Conservation (phyloP, 2,329 filamentous ascomycete species). For the Pseudogymnoascus sp. region DNA sequence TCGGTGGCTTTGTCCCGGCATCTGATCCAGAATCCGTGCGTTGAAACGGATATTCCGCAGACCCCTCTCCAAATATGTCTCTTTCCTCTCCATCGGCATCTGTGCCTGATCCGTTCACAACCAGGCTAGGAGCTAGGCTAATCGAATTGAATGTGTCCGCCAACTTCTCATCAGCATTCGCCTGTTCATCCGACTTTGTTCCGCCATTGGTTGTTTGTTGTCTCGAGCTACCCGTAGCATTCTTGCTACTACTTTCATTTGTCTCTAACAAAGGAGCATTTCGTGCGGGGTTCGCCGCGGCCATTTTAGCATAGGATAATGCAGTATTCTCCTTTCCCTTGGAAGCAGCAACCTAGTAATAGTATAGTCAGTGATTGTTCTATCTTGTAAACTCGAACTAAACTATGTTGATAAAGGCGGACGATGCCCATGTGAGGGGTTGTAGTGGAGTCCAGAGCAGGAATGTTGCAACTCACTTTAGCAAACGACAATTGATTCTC, state of each 20-base stretch:
- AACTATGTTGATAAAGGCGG: constrained; percentile 4
- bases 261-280: constrained; percentile 13
- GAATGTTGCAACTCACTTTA: background rate
- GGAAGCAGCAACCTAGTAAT: constrained; percentile 41
- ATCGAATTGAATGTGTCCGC: constrained; percentile 26
- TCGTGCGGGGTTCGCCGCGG: constrained; percentile 24
- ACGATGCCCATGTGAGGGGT: constrained; percentile 14
- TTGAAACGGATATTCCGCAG: constrained; percentile 28
- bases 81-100: constrained; percentile 13
- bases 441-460: constrained; percentile 4
- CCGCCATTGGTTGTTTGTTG: background rate
- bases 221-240: background rate
- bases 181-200: background rate
- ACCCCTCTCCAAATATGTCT: constrained; percentile 21
- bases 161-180: constrained; percentile 10
- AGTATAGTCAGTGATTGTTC: constrained; percentile 7
- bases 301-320: constrained; percentile 25
- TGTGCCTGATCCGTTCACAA: constrained; percentile 27
- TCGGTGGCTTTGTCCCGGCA: constrained; percentile 71
- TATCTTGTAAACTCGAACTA: background rate
- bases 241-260: background rate
- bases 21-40: constrained; percentile 55
- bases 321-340: constrained; percentile 32
- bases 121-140: constrained; percentile 25
- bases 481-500: constrained; percentile 61